A percentile compares a stretch with the other conserved stretches of the same genome.
Evolutionary conservation across 345 rosid genomes (phyloP).

Genomic region (Anastatica hierochuntica): DNA sequence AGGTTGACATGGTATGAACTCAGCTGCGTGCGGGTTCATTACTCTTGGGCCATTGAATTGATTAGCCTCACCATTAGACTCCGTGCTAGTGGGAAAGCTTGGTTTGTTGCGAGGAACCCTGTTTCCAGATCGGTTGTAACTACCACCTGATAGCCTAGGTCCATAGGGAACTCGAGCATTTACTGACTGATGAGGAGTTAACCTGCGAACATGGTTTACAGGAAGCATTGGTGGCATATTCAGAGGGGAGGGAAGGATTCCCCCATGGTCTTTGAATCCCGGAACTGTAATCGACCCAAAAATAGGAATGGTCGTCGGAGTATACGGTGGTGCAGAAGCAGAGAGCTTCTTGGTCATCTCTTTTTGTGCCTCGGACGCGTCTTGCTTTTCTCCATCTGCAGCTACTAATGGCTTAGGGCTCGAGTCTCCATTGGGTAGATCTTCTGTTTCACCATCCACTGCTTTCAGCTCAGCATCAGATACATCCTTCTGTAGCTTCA

Average conservation of each 20-base stretch:
- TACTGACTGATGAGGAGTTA: slow-evolving; percentile 80
- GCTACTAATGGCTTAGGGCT: slow-evolving; percentile 26
- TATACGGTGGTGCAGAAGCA: slow-evolving; percentile 95
- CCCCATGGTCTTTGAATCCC: slow-evolving; percentile 71
- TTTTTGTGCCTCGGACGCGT: slow-evolving; percentile 53
- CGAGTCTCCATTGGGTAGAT: slow-evolving; percentile 27
- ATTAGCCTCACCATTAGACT: slow-evolving; percentile 47
- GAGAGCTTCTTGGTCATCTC: slow-evolving; percentile 80
- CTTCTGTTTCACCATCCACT: slow-evolving; percentile 28
- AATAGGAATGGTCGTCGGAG: slow-evolving; percentile 64
- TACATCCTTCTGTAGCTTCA: slow-evolving; percentile 27
- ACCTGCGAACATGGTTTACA: slow-evolving; percentile 62
- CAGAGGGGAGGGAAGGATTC: slow-evolving; percentile 88
- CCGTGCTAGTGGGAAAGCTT: slow-evolving; percentile 38
- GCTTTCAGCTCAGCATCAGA: slow-evolving; percentile 26
- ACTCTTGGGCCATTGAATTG: slow-evolving; percentile 55
- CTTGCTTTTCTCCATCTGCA: slow-evolving; percentile 51
- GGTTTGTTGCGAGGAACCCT: slow-evolving; percentile 59
- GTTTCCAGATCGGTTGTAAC: slow-evolving; percentile 71
- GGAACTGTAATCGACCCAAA: slow-evolving; percentile 72
- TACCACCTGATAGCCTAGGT: slow-evolving; percentile 88
- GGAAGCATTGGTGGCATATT: slow-evolving; percentile 75
- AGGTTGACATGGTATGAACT: slow-evolving; percentile 79
- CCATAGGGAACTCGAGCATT: slow-evolving; percentile 96
- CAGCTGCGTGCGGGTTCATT: slow-evolving; percentile 99